Percentiles rank a stretch among this genome's conserved stretches.
Evolutionary conservation across 176 grass and related monocot genomes (phyloP).

Genomic region (Miscanthus lutarioriparius): DNA sequence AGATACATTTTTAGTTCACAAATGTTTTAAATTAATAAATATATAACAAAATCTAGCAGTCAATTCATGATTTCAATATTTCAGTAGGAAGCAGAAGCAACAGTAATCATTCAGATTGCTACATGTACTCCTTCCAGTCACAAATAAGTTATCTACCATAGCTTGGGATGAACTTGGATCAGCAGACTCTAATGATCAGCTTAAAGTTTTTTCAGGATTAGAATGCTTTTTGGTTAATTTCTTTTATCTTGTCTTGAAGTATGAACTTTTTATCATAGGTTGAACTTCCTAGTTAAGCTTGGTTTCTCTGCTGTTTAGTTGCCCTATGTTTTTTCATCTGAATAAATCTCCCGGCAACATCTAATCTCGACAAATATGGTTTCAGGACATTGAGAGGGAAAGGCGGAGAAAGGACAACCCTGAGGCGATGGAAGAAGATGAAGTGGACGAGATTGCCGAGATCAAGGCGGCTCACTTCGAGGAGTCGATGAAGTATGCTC

Average conservation of each 20-base stretch:
- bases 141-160: neutral
- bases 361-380: neutral
- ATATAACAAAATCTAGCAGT: too few species aligned
- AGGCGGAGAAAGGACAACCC: constrained; percentile 62
- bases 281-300: neutral
- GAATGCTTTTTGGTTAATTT: neutral
- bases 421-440: constrained; percentile 81
- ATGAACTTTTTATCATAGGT: neutral
- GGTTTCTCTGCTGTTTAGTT: neutral
- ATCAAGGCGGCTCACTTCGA: constrained; percentile 79
- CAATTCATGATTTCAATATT: too few species aligned
- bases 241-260: neutral
- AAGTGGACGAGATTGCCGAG: constrained; percentile 59
- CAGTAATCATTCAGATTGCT: neutral
- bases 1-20: neutral
- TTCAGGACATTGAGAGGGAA: constrained; percentile 80
- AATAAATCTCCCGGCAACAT: neutral
- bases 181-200: neutral
- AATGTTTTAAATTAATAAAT: too few species aligned
- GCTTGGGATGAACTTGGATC: neutral
- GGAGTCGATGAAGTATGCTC: constrained; percentile 83
- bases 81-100: neutral
- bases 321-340: neutral
- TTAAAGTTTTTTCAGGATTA: neutral
- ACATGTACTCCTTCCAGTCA: neutral